Evolutionary conservation across 257 asterid genomes (phyloP).

Genomic region (Coffea canephora): DNA sequence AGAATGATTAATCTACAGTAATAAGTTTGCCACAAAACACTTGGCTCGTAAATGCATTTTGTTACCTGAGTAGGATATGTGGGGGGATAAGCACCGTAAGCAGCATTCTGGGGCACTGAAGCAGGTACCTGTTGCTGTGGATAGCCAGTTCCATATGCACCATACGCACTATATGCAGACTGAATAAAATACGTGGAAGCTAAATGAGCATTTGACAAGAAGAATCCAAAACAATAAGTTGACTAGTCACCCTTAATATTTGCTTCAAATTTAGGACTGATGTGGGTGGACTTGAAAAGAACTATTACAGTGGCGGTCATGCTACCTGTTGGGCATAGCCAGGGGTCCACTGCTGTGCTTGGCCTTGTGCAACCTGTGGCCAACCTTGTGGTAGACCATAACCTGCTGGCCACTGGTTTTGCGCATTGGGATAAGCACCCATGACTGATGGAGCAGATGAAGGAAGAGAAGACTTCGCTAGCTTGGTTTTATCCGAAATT

Average conservation of each 20-base stretch:
- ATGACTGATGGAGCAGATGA: slow-evolving; percentile 57
- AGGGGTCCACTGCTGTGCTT: slow-evolving; percentile 77
- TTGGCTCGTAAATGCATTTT: neutral
- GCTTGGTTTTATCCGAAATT: slow-evolving; percentile 69
- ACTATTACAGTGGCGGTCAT: slow-evolving; percentile 6
- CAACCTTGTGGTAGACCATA: slow-evolving; percentile 83
- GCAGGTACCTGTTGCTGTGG: slow-evolving; percentile 62
- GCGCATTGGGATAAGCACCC: slow-evolving; percentile 72
- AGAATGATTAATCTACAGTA: neutral
- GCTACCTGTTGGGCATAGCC: slow-evolving; percentile 88
- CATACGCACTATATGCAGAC: slow-evolving; percentile 74
- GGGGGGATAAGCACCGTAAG: slow-evolving; percentile 83
- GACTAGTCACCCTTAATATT: neutral
- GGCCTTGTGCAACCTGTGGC: slow-evolving; percentile 85
- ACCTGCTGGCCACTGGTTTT: slow-evolving; percentile 82
- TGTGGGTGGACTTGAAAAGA: neutral
- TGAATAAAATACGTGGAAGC: slow-evolving; percentile 18
- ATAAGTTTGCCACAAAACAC: neutral
- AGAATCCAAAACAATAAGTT: neutral
- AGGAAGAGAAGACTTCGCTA: slow-evolving; percentile 55
- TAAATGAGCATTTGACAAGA: neutral
- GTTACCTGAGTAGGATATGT: slow-evolving; percentile 78
- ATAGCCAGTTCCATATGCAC: slow-evolving; percentile 65
- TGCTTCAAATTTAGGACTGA: neutral
- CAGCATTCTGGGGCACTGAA: slow-evolving; percentile 66